phyloP scores from a whole-genome alignment of 2,329 filamentous ascomycete genomes.

The Didymella keratinophila region DNA sequence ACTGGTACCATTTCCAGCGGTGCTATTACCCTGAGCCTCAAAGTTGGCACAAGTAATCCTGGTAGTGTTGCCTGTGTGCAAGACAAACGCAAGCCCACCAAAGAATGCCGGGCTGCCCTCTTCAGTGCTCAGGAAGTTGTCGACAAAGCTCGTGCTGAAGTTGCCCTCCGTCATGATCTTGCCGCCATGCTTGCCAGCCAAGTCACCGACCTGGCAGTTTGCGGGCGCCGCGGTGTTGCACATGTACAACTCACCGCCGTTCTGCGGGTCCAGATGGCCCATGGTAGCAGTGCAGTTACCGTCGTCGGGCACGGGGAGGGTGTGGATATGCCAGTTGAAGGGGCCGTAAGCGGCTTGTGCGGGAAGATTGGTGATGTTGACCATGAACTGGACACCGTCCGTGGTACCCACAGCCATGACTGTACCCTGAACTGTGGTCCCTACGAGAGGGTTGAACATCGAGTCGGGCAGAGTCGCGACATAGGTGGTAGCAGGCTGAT shows the following conservation, averaged over 20 bases:
- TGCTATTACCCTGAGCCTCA: slow-evolving; percentile 57
- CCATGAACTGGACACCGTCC: slow-evolving; percentile 48
- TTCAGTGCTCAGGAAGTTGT: slow-evolving; percentile 59
- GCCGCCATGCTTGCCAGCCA: slow-evolving; percentile 54
- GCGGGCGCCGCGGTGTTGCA: slow-evolving; percentile 44
- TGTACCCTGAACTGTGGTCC: slow-evolving; percentile 38
- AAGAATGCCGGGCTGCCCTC: slow-evolving; percentile 55
- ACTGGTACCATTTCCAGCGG: slow-evolving; percentile 19
- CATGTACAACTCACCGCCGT: slow-evolving; percentile 43
- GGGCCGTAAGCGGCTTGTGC: slow-evolving; percentile 29
- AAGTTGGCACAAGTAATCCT: slow-evolving; percentile 65
- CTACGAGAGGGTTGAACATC: slow-evolving; percentile 35
- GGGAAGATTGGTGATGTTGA: slow-evolving; percentile 52
- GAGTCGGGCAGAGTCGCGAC: slow-evolving; percentile 31
- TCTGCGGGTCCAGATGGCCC: slow-evolving; percentile 51
- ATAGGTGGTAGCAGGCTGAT: slow-evolving; percentile 33
- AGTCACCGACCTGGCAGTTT: slow-evolving; percentile 53
- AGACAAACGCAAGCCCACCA: slow-evolving; percentile 60
- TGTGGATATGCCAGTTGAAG: slow-evolving; percentile 52
- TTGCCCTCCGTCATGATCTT: slow-evolving; percentile 39
- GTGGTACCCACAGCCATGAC: slow-evolving; percentile 42
- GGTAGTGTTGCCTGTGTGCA: slow-evolving; percentile 60
- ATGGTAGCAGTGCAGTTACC: slow-evolving; percentile 52
- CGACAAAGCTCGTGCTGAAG: slow-evolving; percentile 50
- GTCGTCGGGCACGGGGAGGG: slow-evolving; percentile 44